A percentile compares a stretch with the other conserved stretches of the same genome.
Evolutionary conservation across 148 eudicot species (phyloP).

Genomic region (Mesembryanthemum crystallinum): DNA sequence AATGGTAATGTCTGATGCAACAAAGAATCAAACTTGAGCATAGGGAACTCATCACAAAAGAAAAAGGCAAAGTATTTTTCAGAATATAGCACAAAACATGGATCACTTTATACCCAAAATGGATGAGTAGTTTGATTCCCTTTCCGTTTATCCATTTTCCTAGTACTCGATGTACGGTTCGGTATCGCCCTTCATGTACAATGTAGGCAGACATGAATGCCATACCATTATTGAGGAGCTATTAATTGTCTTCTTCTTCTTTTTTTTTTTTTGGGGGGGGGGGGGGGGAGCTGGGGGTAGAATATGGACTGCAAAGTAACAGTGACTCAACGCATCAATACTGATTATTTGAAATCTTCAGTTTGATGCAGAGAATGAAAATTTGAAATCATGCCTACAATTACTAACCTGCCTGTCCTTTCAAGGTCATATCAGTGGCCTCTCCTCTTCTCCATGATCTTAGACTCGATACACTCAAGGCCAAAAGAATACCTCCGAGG

Average conservation of each 20-base stretch:
- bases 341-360: background rate
- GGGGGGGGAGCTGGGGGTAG: background rate
- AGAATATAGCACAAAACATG: too few relatives aligned
- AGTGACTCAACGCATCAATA: background rate
- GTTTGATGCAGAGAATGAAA: background rate
- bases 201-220: background rate
- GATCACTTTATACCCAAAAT: background rate
- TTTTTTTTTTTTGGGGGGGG: background rate
- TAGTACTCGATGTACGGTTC: too few relatives aligned
- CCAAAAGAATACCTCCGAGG: conserved; percentile 89
- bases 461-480: conserved; percentile 72
- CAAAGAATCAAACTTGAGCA: background rate
- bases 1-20: background rate
- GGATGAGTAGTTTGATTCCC: background rate
- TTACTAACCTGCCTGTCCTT: conserved; percentile 82
- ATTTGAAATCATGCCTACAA: background rate
- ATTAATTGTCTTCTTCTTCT: background rate
- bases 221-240: background rate
- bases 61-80: background rate
- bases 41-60: background rate
- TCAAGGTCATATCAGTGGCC: conserved; percentile 50
- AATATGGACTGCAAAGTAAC: background rate
- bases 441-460: conserved; percentile 77
- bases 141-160: background rate
- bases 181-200: background rate